phyloP scores from a whole-genome alignment of 768 basidiomycete genomes.

The Tulasnella sp. region DNA sequence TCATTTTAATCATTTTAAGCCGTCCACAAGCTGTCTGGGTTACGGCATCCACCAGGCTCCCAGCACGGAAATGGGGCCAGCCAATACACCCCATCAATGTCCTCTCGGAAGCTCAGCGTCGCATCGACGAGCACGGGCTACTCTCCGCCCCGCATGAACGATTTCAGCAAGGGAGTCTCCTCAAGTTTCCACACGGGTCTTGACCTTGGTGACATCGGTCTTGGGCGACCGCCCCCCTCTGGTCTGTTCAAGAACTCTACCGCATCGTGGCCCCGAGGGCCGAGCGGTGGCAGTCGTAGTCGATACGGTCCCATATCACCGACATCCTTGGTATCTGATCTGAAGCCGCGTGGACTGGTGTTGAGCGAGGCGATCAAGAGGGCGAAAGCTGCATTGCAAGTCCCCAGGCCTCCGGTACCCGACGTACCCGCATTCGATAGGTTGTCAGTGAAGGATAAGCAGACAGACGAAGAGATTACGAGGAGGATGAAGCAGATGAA shows the following conservation, averaged over 20 bases:
- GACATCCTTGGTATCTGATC: not conserved
- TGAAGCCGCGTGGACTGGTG: not conserved
- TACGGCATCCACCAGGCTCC: too few relatives aligned
- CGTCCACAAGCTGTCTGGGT: too few relatives aligned
- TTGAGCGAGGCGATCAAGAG: slow-evolving; percentile 6
- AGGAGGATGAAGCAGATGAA: slow-evolving; percentile 2
- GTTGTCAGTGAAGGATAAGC: not conserved
- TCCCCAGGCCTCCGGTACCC: slow-evolving; percentile 5
- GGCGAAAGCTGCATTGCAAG: not conserved
- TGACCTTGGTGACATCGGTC: slow-evolving; percentile 5
- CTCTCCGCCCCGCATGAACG: too few relatives aligned
- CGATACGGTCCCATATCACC: not conserved
- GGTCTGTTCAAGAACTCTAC: not conserved
- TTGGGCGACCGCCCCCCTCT: not conserved
- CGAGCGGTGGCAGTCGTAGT: not conserved
- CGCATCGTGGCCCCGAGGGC: not conserved
- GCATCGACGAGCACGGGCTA: too few relatives aligned
- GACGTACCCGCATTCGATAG: slow-evolving; percentile 3
- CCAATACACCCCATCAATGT: too few relatives aligned
- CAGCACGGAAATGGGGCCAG: too few relatives aligned
- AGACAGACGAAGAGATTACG: slow-evolving; percentile 10
- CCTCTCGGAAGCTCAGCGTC: too few relatives aligned
- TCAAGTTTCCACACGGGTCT: not conserved
- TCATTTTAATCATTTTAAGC: too few relatives aligned
- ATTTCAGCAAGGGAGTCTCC: too few relatives aligned